Evolutionary conservation across 202 grass and related monocot species (phyloP).

Genomic region (Eragrostis tef): DNA sequence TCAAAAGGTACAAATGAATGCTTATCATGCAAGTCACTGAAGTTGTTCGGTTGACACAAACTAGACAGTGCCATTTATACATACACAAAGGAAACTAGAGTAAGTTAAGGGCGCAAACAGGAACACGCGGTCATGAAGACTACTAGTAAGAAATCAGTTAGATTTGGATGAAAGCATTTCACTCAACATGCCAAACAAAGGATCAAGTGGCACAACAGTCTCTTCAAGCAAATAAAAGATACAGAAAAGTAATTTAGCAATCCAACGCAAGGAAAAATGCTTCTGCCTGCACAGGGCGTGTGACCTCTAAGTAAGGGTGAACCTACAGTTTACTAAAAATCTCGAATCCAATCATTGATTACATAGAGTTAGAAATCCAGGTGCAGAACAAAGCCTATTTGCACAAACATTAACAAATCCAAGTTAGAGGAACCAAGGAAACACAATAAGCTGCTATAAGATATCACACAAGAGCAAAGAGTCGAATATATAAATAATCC

Average conservation of each 20-base stretch:
- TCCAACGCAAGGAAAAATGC: not conserved
- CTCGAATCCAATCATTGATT: not conserved
- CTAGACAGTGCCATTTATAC: not conserved
- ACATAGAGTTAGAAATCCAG: not conserved
- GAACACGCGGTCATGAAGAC: not conserved
- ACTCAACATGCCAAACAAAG: no score
- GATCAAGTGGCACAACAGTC: not conserved
- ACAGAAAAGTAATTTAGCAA: not conserved
- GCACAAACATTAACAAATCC: not conserved
- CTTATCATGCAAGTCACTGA: constrained; percentile 25
- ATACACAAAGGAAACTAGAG: constrained; percentile 1
- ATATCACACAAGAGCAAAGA: not conserved
- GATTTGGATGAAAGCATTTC: no score
- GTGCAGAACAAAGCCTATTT: not conserved
- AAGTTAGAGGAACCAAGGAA: not conserved
- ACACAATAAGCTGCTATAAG: not conserved
- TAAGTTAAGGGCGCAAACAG: not conserved
- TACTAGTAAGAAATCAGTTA: not conserved
- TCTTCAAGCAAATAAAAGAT: not conserved
- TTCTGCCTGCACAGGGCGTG: not conserved
- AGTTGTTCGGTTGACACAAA: constrained; percentile 21
- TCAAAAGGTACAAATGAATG: constrained; percentile 44
- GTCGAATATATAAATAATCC: not conserved
- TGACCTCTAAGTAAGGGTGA: not conserved
- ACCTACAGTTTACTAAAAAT: not conserved